Evolutionary conservation across 768 basidiomycete genomes (phyloP), one percentile per base, ranked within the genome.

Genomic region (Collybia sp.): DNA sequence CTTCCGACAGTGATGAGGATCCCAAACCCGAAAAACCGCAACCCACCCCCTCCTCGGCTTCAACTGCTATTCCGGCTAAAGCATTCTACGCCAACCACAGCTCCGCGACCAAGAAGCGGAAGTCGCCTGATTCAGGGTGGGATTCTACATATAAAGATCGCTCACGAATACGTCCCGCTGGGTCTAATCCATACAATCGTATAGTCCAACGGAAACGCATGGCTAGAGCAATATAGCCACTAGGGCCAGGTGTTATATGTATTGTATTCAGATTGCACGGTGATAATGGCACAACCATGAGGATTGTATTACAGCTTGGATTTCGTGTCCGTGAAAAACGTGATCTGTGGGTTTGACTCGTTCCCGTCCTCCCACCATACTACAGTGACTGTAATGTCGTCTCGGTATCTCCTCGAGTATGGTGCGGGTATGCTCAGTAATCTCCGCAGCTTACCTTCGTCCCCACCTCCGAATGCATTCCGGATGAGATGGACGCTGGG

Each of bases 381-480:
- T 30, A 89, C 88, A 12, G 86, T 88, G 16, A 90, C 90, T 1
- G 88, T 91, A 30, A 85, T 75, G 61, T 94, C 92, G 57, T 94
- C 92, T 37, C 92, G 74, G 59, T 81, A 87, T 45, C 85, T 72
- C 55, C 92, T 72, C 19, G 90, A 82, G 52, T 79, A 65, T 12
- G 89, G 88, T 5, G 87, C 72, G n/a, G 91, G 88, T 38, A 94
- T 92, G 62, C 89, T 92, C 57, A 93, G 66, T 45, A 80, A 50
- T 58, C 68, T 73, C 42, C 81, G 74, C 48, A 94, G 70, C 42
- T 65, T 63, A 40, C 47, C 58, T 44, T 76, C 71, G 57, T 93
- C 78, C 2, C 79, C 87, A 25, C 93, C 91, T n/a, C 90, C 90
- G 48, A 93, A 81, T n/a, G 92, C 89, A 58, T 95, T 95, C 50